Base-by-base conservation (phyloP, 192 early-diverging fungal genomes). In the Coemansia sp. region DNA sequence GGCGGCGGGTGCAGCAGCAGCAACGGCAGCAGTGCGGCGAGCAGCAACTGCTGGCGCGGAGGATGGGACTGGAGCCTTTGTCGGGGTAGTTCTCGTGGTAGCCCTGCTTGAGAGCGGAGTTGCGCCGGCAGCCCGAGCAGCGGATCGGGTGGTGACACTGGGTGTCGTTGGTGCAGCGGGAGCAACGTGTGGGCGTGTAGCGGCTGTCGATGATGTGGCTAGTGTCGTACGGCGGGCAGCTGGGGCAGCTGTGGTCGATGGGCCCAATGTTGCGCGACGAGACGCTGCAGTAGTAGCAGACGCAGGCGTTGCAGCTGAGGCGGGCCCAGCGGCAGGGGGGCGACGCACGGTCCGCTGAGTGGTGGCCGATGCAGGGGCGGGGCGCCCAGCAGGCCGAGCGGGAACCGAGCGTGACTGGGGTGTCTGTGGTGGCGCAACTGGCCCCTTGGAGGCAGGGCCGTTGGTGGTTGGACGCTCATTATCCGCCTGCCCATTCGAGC, bases 171-270 rank as follows among this genome's bases (percentile, higher is more conserved):
- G 59, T 16, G 76, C 59, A 17, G 56, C 36, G 14, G 65, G 3
- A 33, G 74, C 16, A 41, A 62, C 41, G 2, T 35, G 39, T 29
- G 33, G 3, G 21, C 62, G 37, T 14, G 29, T 29, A 31, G 59
- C 33, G 6, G 60, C 34, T 6, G 69, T 8, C 17, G 65, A 29
- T 14, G 62, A 24, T 10, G 46, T 45, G 19, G 54, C 69, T 41
- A 70, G 75, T 1, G 75, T 72, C 7, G 63, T 66, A 33, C 71
- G 67, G 13, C 71, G 66, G 19, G 64, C 34, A 17, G 64, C 60
- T 5, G 51, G 13, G 10, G 51, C 51, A 33, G 9, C 51, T 14
- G 51, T 33, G 40, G 61, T 36, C 4, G 62, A 34, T 21, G 46
- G 62, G 29, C 66, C 69, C 37, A 70, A 66, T 1, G 75, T 72